Evolutionary conservation across 139 green algal species (phyloP), one percentile per base, ranked within the genome.

Genomic region (Zygnema circumcarinatum): DNA sequence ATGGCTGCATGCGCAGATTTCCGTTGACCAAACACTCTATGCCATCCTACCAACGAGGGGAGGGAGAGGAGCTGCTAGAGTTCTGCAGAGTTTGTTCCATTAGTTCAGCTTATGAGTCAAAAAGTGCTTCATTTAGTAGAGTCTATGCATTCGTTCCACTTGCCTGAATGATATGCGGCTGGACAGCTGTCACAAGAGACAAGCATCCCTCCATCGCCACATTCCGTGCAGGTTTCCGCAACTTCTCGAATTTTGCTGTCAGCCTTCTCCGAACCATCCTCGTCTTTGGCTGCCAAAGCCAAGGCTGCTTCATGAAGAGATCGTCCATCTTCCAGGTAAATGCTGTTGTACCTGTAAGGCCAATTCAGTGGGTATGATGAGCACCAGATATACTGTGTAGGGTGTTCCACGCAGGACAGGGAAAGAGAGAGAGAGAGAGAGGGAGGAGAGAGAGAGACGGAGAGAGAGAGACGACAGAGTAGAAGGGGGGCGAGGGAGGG

Each of bases 331-430:
- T 62, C 21, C 38, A 81, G 22, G 76, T 53, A 88, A 3, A 88
- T 88, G 78, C 84, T 81, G 2, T 67, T 88, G 39, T 89, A 89
- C 33, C 78, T 89, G 84, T 16, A 87, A 88, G 69, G 35, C 69
- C 11, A 22, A 62, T 7, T 16, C 16, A 16, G 7, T 7, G 16
- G 7, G 16, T 62, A 62, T 62, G 47, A 25, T 16, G 16, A 7
- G 16, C 47, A 7, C 7, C 16, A 25, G 16, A 25, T 7, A 25
- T 7, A 62, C 47, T 25, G 7, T 62, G 7, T 7, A 62, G 47
- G 47, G 16, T 25, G 16, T 16, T 62, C 47, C 47, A 62, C 47
- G 47, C 47, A 62, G 7, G 7, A 62, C 16, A 62, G 47, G 7
- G 47, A 16, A 25, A 62, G 47, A 16, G 47, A 62, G 47, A 40